These are phyloP conservation scores for Botrytis fragariae DNA, from an alignment of 2,329 filamentous ascomycete species.

Conservation along the genomic window DNA sequence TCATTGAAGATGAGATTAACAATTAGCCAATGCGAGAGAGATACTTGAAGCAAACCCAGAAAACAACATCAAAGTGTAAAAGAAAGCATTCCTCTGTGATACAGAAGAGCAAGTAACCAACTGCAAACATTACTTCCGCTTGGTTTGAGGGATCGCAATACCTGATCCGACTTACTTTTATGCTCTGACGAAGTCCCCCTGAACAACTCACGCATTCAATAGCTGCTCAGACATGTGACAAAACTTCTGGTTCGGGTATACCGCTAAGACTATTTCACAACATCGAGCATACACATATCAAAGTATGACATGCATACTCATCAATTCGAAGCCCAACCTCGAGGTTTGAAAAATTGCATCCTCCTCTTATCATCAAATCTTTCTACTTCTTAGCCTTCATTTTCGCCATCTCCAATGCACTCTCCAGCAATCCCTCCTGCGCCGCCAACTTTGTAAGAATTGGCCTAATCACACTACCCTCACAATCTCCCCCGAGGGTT, in stretches of 20 bases:
- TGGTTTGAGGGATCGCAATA: background rate
- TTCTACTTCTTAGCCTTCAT: conserved; percentile 7
- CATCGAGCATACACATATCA: too few relatives aligned
- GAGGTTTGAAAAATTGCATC: background rate
- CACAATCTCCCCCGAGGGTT: conserved; percentile 12
- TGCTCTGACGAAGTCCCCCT: background rate
- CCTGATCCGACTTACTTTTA: background rate
- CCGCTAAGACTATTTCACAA: background rate
- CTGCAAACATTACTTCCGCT: background rate
- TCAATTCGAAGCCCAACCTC: background rate
- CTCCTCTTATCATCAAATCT: background rate
- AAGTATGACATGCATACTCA: background rate
- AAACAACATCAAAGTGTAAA: background rate
- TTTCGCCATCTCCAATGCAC: conserved; percentile 9
- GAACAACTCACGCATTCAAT: background rate
- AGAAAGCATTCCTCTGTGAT: background rate
- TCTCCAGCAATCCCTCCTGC: conserved; percentile 19
- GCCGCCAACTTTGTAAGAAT: conserved; percentile 20
- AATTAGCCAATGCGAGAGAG: background rate
- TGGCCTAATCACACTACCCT: conserved; percentile 17
- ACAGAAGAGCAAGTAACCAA: background rate
- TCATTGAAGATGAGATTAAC: background rate
- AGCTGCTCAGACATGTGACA: background rate
- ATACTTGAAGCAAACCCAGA: background rate
- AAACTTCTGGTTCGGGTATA: background rate